Conservation (phyloP, 371 early-diverging fungal genomes). For the Mortierella sp. region DNA sequence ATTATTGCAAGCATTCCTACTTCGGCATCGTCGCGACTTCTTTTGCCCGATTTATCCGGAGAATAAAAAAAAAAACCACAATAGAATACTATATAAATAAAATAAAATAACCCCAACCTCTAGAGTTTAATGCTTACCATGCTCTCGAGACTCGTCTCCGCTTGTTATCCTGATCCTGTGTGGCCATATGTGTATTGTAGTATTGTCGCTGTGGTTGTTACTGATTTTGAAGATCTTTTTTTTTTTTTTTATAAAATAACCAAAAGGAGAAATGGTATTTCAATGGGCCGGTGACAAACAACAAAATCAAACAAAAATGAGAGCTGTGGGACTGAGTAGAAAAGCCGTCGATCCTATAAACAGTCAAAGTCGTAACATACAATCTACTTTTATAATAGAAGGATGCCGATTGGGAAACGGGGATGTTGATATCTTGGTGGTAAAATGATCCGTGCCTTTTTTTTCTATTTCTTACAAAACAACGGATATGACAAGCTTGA, state of each 20-base stretch:
- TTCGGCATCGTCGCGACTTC: not conserved
- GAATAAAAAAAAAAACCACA: not conserved
- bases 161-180: slow-evolving; percentile 56
- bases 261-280: not conserved
- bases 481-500: too few relatives aligned
- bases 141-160: slow-evolving; percentile 59
- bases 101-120: not conserved
- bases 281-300: not conserved
- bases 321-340: not conserved
- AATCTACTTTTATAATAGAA: too few relatives aligned
- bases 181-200: slow-evolving; percentile 22
- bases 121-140: slow-evolving; percentile 31
- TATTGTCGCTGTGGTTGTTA: not conserved
- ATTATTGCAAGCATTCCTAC: not conserved
- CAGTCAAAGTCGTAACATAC: not conserved
- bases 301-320: not conserved
- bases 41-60: slow-evolving; percentile 19
- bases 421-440: too few relatives aligned
- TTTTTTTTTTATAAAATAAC: not conserved
- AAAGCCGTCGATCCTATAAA: too few relatives aligned
- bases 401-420: too few relatives aligned
- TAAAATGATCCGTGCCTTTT: too few relatives aligned
- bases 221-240: not conserved
- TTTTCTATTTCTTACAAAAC: too few relatives aligned
- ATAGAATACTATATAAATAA: not conserved